Evolutionary conservation across 78 protist genomes (phyloP).

Genomic region (Dictyostelium discoideum): dicty_2.7 NC_007089.4:5295001-5295500

Average conservation of each 20-base stretch:
- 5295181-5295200: no score
- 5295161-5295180: no score
- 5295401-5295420: not conserved
- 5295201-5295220: not conserved
- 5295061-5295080: no score
- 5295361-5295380: slow-evolving; percentile 72
- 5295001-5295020: no score
- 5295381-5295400: slow-evolving; percentile 16
- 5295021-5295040: no score
- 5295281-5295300: slow-evolving; percentile 40
- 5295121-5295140: no score
- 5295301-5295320: slow-evolving; percentile 18
- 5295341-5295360: slow-evolving; percentile 76
- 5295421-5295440: not conserved
- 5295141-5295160: no score
- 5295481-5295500: slow-evolving; percentile 75
- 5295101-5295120: no score
- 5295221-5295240: no score
- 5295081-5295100: no score
- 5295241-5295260: not conserved
- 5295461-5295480: slow-evolving; percentile 18
- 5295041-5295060: no score
- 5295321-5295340: slow-evolving; percentile 70
- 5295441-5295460: no score
- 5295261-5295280: slow-evolving; percentile 46